Evolutionary conservation across 306 rosid genomes (phyloP).

Genomic region (Albizia julibrissin): DNA sequence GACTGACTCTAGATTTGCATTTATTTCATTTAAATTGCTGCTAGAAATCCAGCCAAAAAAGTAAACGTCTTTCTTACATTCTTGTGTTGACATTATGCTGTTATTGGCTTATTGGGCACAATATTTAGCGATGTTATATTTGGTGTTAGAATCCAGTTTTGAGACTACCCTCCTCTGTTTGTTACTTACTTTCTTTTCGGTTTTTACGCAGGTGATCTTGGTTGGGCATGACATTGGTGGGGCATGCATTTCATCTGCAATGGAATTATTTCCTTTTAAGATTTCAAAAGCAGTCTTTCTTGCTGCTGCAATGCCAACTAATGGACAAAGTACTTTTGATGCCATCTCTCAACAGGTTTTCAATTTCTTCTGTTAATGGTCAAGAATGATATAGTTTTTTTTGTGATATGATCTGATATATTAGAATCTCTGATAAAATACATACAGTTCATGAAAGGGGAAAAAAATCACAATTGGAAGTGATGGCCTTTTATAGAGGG

Average conservation of each 20-base stretch:
- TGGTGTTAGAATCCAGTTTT: constrained; percentile 13
- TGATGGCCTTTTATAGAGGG: too few relatives aligned
- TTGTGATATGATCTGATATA: constrained; percentile 3
- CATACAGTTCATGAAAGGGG: neutral
- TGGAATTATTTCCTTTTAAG: constrained; percentile 79
- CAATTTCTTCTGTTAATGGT: constrained; percentile 18
- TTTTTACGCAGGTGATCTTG: constrained; percentile 73
- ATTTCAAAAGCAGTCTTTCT: constrained; percentile 85
- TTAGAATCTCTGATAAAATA: constrained; percentile 14
- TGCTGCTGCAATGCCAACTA: constrained; percentile 86
- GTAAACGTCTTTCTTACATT: constrained; percentile 1
- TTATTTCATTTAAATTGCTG: constrained; percentile 2
- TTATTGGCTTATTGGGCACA: constrained; percentile 1
- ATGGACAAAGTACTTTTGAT: constrained; percentile 87
- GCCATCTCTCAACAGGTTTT: constrained; percentile 86
- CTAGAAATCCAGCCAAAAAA: neutral
- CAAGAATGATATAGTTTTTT: constrained; percentile 28
- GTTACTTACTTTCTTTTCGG: constrained; percentile 28
- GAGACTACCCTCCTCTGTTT: neutral
- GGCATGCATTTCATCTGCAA: constrained; percentile 82
- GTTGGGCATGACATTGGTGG: constrained; percentile 99
- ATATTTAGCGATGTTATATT: neutral
- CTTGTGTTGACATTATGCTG: neutral
- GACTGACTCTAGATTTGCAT: neutral
- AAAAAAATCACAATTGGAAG: neutral